Conservation (phyloP, 345 rosid species). For the Alliaria petiolata region DNA sequence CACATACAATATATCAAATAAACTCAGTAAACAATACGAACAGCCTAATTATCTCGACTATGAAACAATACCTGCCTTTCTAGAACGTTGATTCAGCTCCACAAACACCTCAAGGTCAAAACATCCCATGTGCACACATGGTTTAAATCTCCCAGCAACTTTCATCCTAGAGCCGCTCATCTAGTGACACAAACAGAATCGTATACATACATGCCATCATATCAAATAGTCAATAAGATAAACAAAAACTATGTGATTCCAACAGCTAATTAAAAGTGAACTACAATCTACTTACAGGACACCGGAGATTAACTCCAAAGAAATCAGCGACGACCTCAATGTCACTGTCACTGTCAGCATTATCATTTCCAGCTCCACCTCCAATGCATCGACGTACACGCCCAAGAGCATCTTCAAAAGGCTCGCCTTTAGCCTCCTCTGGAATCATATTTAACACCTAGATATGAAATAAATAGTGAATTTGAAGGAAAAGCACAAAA, state of each 20-base stretch:
- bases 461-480: neutral
- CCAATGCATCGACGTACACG: constrained; percentile 82
- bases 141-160: constrained; percentile 91
- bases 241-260: neutral
- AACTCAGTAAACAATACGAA: constrained; percentile 10
- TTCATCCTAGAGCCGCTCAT: constrained; percentile 98
- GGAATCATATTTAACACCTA: constrained; percentile 81
- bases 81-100: constrained; percentile 92
- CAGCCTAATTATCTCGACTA: neutral
- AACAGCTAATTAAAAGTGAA: neutral
- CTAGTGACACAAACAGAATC: constrained; percentile 44
- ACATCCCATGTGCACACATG: constrained; percentile 95
- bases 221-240: neutral
- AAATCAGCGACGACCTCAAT: constrained; percentile 96
- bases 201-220: neutral
- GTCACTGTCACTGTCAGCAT: constrained; percentile 93
- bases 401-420: constrained; percentile 75
- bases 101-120: constrained; percentile 96
- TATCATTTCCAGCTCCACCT: constrained; percentile 68
- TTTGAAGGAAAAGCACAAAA: neutral
- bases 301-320: constrained; percentile 79
- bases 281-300: constrained; percentile 64
- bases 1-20: constrained; percentile 26
- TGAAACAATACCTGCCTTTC: constrained; percentile 63
- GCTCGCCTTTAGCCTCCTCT: constrained; percentile 75